Percentiles rank a stretch among this genome's conserved stretches.
These are phyloP conservation scores for Phaseolus coccineus DNA, from an alignment of 331 rosid genomes.

Conservation along the genomic window DNA sequence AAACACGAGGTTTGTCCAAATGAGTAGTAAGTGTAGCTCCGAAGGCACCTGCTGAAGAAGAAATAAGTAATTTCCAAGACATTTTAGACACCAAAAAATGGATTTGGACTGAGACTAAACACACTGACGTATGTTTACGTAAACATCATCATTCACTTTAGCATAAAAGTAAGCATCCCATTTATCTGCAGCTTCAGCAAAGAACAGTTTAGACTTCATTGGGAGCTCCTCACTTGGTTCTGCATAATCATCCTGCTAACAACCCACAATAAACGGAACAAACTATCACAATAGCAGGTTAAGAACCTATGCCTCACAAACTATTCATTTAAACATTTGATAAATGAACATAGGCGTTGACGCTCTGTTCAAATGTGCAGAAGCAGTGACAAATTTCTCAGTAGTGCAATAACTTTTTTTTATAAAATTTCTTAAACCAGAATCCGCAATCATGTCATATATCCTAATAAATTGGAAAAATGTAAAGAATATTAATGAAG, in stretches of 20 bases:
- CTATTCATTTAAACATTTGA: too few relatives aligned
- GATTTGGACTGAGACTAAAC: neutral
- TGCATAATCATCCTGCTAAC: conserved; percentile 74
- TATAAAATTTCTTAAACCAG: too few relatives aligned
- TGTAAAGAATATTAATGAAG: neutral
- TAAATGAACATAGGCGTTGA: too few relatives aligned
- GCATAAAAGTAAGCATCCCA: conserved; percentile 96
- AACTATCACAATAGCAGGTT: conserved; percentile 14
- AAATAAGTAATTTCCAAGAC: conserved; percentile 32
- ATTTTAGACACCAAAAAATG: conserved; percentile 23
- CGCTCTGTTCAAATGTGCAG: too few relatives aligned
- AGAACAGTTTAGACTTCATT: conserved; percentile 84
- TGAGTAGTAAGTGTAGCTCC: conserved; percentile 82
- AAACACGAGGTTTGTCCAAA: conserved; percentile 91
- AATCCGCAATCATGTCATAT: too few relatives aligned
- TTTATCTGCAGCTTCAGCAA: conserved; percentile 73
- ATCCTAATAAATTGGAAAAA: neutral
- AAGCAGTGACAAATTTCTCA: too few relatives aligned
- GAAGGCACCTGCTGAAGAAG: conserved; percentile 65
- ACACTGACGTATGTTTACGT: conserved; percentile 91
- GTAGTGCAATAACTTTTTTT: too few relatives aligned
- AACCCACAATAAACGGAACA: conserved; percentile 6
- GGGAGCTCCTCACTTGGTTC: conserved; percentile 71
- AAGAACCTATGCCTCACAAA: neutral
- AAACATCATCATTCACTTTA: conserved; percentile 93